Conservation (phyloP, 768 basidiomycete genomes). For the Termitomyces eurrhizus region DNA sequence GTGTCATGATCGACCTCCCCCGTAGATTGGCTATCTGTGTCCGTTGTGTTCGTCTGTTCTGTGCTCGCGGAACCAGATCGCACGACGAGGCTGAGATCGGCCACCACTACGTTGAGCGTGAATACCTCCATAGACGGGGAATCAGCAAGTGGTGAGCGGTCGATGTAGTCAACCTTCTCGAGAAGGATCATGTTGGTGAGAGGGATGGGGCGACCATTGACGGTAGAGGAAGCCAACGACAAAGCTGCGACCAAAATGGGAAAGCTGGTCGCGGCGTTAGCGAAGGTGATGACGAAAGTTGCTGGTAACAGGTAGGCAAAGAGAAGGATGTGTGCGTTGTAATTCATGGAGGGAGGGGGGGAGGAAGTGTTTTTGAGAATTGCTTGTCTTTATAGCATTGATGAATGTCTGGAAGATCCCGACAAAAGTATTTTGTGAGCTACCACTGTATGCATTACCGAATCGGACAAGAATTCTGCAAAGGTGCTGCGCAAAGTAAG, state of each 20-base stretch:
- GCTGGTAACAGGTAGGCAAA: too few relatives aligned
- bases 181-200: background rate
- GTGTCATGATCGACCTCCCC: background rate
- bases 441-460: too few relatives aligned
- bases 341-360: background rate
- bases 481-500: too few relatives aligned
- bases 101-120: background rate
- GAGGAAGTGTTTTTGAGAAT: background rate
- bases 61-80: background rate
- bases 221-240: background rate
- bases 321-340: background rate
- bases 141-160: background rate
- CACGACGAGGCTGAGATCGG: background rate
- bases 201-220: background rate
- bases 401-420: too few relatives aligned
- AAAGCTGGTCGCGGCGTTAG: background rate
- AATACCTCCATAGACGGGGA: background rate
- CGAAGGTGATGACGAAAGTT: too few relatives aligned
- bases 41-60: background rate
- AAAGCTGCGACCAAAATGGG: background rate
- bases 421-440: too few relatives aligned
- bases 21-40: background rate
- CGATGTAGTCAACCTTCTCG: background rate
- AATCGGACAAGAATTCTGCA: too few relatives aligned
- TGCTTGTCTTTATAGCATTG: too few relatives aligned